Evolutionary conservation across 306 rosid species (phyloP).

Genomic region (Trifolium pratense): DNA sequence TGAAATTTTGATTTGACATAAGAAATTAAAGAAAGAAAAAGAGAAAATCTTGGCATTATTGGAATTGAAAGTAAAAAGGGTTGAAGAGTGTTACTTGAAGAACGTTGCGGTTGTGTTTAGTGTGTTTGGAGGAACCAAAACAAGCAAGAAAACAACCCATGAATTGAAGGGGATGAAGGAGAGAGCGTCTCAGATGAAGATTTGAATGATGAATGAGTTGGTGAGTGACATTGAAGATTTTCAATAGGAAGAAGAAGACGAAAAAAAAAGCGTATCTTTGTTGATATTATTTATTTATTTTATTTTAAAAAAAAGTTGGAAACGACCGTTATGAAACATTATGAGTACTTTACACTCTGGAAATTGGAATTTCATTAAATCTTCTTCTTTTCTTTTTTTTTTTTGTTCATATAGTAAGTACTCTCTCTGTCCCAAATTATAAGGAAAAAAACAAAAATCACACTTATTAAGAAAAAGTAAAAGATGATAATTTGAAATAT

Average conservation of each 20-base stretch:
- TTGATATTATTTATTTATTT: too few species aligned
- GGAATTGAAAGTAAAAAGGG: background rate
- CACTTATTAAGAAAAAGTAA: too few species aligned
- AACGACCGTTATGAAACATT: background rate
- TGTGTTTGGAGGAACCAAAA: slow-evolving; percentile 73
- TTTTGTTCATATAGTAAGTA: too few species aligned
- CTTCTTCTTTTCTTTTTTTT: too few species aligned
- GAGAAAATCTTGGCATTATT: slow-evolving; percentile 11
- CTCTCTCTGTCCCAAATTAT: too few species aligned
- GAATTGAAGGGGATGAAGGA: background rate
- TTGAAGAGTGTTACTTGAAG: slow-evolving; percentile 48
- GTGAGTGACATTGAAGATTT: slow-evolving; percentile 18
- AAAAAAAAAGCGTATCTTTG: background rate
- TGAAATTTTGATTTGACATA: background rate
- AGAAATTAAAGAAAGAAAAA: background rate
- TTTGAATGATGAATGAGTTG: background rate
- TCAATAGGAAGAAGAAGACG: background rate
- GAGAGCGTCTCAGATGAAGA: slow-evolving; percentile 2
- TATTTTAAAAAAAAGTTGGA: background rate
- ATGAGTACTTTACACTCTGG: background rate
- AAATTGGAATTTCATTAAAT: background rate
- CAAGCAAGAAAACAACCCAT: slow-evolving; percentile 87
- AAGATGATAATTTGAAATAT: too few species aligned
- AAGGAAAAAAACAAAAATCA: too few species aligned
- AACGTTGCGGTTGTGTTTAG: slow-evolving; percentile 54